These are phyloP conservation scores for Fraxinus pennsylvanica DNA, from an alignment of 257 asterid genomes.

Conservation along the genomic window DNA sequence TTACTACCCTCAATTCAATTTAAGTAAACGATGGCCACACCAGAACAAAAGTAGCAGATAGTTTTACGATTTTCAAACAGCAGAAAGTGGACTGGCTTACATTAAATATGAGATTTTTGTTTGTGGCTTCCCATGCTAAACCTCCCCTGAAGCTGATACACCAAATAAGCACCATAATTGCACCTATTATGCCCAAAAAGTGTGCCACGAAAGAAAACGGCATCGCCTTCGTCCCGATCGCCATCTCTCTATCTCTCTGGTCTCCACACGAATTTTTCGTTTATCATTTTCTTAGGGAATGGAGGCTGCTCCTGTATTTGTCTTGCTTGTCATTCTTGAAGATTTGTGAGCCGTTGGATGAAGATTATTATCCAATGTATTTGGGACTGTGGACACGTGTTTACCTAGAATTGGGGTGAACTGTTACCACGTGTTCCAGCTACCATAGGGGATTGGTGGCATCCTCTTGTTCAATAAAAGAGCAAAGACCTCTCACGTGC, in stretches of 20 bases:
- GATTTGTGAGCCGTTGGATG: not conserved
- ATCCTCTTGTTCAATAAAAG: too few species aligned
- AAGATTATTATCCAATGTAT: not conserved
- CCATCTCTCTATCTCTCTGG: constrained; percentile 38
- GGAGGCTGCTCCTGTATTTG: not conserved
- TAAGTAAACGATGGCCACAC: not conserved
- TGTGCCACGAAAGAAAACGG: constrained; percentile 64
- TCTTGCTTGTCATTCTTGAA: not conserved
- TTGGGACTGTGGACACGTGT: not conserved
- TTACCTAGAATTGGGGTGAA: not conserved
- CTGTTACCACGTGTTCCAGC: not conserved
- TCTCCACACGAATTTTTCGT: not conserved
- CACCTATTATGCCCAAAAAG: constrained; percentile 52
- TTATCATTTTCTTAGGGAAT: not conserved
- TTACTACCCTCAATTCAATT: not conserved
- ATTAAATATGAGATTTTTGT: constrained; percentile 49
- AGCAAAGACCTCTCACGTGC: too few species aligned
- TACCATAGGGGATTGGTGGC: not conserved
- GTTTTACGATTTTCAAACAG: too few species aligned
- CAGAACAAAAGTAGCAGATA: not conserved
- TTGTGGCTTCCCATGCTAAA: constrained; percentile 46
- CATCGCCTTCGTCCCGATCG: constrained; percentile 64
- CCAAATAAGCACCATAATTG: constrained; percentile 77
- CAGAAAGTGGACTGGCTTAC: constrained; percentile 16
- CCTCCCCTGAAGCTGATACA: constrained; percentile 51